Evolutionary conservation across 148 eudicot species (phyloP).

Genomic region (Chenopodium album): DNA sequence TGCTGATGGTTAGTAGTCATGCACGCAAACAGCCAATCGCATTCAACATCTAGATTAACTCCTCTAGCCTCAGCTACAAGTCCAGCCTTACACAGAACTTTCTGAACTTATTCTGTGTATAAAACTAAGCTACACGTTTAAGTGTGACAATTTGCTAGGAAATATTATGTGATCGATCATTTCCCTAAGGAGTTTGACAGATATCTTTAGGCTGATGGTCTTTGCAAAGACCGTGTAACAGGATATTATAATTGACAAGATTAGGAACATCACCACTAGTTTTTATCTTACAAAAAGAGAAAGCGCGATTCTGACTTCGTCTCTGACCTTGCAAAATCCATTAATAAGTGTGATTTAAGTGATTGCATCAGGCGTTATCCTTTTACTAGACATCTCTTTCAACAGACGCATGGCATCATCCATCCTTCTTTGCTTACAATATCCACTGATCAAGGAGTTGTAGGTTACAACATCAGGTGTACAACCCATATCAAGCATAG

Average conservation of each 20-base stretch:
- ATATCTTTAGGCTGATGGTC: conserved; percentile 13
- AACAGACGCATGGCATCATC: conserved; percentile 14
- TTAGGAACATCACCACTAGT: neutral
- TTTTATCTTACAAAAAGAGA: conserved; percentile 19
- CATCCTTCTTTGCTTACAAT: conserved; percentile 27
- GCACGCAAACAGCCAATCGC: neutral
- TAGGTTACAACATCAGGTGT: conserved; percentile 31
- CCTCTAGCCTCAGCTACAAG: neutral
- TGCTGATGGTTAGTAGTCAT: neutral
- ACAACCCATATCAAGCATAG: conserved; percentile 27
- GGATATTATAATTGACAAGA: neutral
- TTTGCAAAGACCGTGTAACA: conserved; percentile 24
- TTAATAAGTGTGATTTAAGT: conserved; percentile 7
- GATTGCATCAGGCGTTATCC: conserved; percentile 11
- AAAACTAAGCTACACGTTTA: neutral
- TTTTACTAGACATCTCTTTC: conserved; percentile 15
- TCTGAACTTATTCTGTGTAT: neutral
- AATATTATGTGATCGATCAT: neutral
- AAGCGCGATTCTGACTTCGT: conserved; percentile 11
- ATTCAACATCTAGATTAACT: neutral
- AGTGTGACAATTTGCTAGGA: neutral
- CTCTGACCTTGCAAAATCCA: conserved; percentile 18
- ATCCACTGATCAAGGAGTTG: conserved; percentile 35
- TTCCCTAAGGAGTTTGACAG: neutral
- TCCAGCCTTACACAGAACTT: neutral